These are phyloP conservation scores for Leptodermis oblonga DNA, from an alignment of 257 asterid genomes.

Conservation along the genomic window DNA sequence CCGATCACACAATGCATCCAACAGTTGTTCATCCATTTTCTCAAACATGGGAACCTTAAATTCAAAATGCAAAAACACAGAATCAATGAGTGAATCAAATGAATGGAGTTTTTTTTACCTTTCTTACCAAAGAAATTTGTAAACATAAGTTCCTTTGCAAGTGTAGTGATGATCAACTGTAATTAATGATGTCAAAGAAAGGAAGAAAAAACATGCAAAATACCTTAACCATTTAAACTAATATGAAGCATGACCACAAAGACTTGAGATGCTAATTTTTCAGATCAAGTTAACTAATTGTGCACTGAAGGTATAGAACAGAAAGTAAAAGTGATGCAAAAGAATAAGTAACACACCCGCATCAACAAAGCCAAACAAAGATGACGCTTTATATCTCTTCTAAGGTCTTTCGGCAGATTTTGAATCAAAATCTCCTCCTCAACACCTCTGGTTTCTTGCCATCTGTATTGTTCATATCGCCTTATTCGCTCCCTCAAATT, in stretches of 20 bases:
- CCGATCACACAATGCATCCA: slow-evolving; percentile 88
- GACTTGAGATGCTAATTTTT: neutral
- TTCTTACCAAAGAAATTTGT: neutral
- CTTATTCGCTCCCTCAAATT: slow-evolving; percentile 72
- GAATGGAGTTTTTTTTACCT: neutral
- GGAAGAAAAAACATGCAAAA: neutral
- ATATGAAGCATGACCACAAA: neutral
- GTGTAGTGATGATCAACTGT: neutral
- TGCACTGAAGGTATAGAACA: neutral
- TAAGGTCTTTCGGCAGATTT: slow-evolving; percentile 92
- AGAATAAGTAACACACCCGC: slow-evolving; percentile 51
- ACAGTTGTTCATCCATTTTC: slow-evolving; percentile 89
- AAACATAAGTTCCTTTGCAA: neutral
- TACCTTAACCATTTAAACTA: neutral
- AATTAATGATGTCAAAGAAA: neutral
- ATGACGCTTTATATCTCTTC: slow-evolving; percentile 95
- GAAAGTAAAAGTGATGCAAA: neutral
- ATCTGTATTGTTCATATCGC: slow-evolving; percentile 86
- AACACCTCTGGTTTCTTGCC: slow-evolving; percentile 98
- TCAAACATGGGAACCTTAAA: slow-evolving; percentile 91
- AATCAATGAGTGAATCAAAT: neutral
- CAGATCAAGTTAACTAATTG: neutral
- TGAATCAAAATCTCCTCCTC: slow-evolving; percentile 81
- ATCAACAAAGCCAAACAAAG: slow-evolving; percentile 85
- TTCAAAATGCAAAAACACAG: neutral